Base-by-base conservation (phyloP, 2,329 filamentous ascomycete genomes). In the Fusarium veterinarium region DNA sequence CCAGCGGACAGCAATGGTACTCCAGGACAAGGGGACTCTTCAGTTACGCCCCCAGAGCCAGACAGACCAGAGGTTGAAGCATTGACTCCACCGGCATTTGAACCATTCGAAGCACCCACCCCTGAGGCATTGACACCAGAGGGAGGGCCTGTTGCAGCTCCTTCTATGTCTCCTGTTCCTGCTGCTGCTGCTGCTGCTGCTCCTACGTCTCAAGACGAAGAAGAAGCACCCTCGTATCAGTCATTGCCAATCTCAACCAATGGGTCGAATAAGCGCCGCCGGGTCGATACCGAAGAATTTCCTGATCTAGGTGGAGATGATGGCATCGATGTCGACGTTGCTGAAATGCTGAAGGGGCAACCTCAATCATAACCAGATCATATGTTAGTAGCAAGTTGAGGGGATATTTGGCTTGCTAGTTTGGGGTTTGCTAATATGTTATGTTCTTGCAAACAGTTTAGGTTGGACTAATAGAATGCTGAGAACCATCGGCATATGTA, bases 1-100 rank as follows among this genome's bases (percentile, higher is more conserved):
- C 88, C 89, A 3, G 88, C 91, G 13, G 86, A 89, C 64, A 83
- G 85, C 25, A 83, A 84, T 51, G 81, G 82, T 13, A 85, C 89
- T 14, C 83, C 86, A 7, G 84, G 86, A 6, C 84, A 85, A 13
- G 81, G 85, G 53, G 79, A 85, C 40, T 82, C 81, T n/a, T 83
- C 82, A 41, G 87, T 82, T 69, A 84, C 85, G 7, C 81, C 81
- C 19, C 81, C 86, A 31, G 92, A 94, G 72, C 89, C 90, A 17
- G 90, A 91, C 68, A 91, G 94, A 38, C 95, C 95, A 3, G 91
- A 95, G 75, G 88, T 97, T 64, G 95, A 98, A 81, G 93, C 91
- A 10, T 86, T 98, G 62, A 98, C 95, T 1, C 95, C 95, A n/a
- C 93, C 93, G 3, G 57, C 71, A 20, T 72, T 74, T 51, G 79